These are phyloP conservation scores for Podospora comata DNA, from an alignment of 495 filamentous ascomycete species.

Conservation along the genomic window DNA sequence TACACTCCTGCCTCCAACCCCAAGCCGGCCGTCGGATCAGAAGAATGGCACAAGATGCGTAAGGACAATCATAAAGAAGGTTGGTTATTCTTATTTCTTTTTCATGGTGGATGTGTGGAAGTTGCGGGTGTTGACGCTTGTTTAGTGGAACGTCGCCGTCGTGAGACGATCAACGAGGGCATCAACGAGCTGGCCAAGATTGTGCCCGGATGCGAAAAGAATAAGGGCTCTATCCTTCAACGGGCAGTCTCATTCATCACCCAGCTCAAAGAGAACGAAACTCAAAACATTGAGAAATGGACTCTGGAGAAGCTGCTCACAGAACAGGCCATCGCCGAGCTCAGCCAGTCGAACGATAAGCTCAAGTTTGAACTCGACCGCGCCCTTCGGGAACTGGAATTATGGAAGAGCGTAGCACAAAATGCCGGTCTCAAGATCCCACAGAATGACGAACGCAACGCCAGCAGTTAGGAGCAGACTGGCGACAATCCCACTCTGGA, in stretches of 20 bases:
- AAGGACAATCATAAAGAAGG: slow-evolving; percentile 99
- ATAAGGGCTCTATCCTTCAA: slow-evolving; percentile 95
- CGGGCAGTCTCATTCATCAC: slow-evolving; percentile 92
- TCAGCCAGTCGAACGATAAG: slow-evolving; percentile 84
- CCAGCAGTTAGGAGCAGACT: slow-evolving; percentile 25
- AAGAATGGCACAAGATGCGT: slow-evolving; percentile 96
- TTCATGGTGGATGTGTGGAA: background rate
- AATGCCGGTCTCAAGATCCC: slow-evolving; percentile 62
- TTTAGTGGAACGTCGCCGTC: slow-evolving; percentile 89
- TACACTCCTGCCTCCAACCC: slow-evolving; percentile 25
- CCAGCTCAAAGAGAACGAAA: slow-evolving; percentile 91
- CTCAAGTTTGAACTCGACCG: slow-evolving; percentile 74
- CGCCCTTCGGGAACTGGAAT: slow-evolving; percentile 71
- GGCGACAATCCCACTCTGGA: background rate
- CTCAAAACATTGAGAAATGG: slow-evolving; percentile 92
- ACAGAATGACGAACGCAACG: slow-evolving; percentile 41
- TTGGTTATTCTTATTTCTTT: slow-evolving; percentile 39
- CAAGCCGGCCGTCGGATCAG: slow-evolving; percentile 90
- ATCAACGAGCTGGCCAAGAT: slow-evolving; percentile 98
- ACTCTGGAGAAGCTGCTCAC: slow-evolving; percentile 93
- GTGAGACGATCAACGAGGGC: slow-evolving; percentile 98
- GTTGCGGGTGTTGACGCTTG: slow-evolving; percentile 12
- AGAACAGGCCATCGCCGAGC: slow-evolving; percentile 88
- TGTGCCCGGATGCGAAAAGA: slow-evolving; percentile 97
- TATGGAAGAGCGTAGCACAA: slow-evolving; percentile 80